These are phyloP conservation scores for Pyracantha coccinea DNA, from an alignment of 331 rosid genomes.

Conservation along the genomic window DNA sequence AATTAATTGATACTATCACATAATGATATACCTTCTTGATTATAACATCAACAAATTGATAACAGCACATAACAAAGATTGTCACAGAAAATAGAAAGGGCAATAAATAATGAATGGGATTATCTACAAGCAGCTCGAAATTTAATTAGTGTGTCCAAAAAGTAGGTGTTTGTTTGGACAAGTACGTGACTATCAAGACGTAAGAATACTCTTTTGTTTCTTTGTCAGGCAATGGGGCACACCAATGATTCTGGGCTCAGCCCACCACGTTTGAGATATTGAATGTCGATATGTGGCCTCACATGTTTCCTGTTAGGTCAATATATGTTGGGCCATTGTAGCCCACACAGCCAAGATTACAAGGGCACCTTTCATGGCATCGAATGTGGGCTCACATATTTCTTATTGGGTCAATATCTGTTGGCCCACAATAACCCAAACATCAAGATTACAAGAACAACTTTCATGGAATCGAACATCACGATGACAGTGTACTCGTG, in stretches of 20 bases:
- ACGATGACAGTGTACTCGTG: not conserved
- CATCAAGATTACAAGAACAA: not conserved
- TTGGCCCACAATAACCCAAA: not conserved
- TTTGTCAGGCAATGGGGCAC: not conserved
- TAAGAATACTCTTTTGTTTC: no score
- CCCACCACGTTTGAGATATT: constrained; percentile 17
- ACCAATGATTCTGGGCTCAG: no score
- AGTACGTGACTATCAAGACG: no score
- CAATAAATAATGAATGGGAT: not conserved
- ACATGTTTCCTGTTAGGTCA: no score
- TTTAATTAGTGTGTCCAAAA: no score
- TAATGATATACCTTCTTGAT: no score
- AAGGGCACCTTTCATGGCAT: not conserved
- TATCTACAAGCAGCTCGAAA: not conserved
- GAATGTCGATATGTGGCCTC: not conserved
- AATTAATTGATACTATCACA: no score
- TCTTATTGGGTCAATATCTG: not conserved
- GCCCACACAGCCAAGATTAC: not conserved
- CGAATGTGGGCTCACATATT: no score
- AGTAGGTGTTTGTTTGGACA: not conserved
- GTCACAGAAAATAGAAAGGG: not conserved
- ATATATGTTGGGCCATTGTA: not conserved
- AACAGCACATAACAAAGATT: not conserved
- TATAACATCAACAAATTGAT: not conserved
- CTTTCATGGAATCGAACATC: not conserved